phyloP scores from a whole-genome alignment of 495 filamentous ascomycete genomes.

The Penicillium dipodomyicola region DNA sequence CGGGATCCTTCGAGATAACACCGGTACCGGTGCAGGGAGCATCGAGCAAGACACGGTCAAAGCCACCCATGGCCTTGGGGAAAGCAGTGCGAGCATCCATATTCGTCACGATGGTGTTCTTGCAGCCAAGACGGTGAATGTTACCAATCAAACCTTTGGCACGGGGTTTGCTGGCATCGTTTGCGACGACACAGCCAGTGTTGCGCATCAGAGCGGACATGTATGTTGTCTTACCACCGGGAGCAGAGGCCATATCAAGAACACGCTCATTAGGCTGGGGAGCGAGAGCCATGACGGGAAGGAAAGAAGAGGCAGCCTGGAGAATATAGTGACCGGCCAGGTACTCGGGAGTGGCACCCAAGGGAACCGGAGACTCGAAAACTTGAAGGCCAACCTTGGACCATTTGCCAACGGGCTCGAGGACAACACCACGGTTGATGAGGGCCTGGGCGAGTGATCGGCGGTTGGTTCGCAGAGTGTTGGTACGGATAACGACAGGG shows the following conservation, averaged over 20 bases:
- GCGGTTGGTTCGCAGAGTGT: slow-evolving; percentile 89
- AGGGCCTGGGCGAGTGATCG: slow-evolving; percentile 88
- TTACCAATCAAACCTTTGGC: slow-evolving; percentile 97
- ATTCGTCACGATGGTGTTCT: slow-evolving; percentile 92
- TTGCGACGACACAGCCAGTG: slow-evolving; percentile 92
- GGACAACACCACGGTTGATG: slow-evolving; percentile 94
- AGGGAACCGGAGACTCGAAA: slow-evolving; percentile 88
- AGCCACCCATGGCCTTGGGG: slow-evolving; percentile 90
- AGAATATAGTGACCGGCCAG: slow-evolving; percentile 96
- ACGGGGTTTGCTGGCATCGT: slow-evolving; percentile 90
- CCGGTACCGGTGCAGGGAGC: slow-evolving; percentile 80
- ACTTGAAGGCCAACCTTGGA: slow-evolving; percentile 95
- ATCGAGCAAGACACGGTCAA: slow-evolving; percentile 80
- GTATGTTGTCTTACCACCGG: slow-evolving; percentile 96
- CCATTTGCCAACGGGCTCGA: slow-evolving; percentile 98
- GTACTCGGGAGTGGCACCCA: slow-evolving; percentile 98
- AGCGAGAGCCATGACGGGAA: slow-evolving; percentile 94
- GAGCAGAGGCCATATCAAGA: slow-evolving; percentile 95
- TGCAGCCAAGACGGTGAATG: slow-evolving; percentile 89
- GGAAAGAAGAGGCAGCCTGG: slow-evolving; percentile 94
- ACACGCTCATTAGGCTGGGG: slow-evolving; percentile 90
- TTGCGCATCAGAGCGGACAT: slow-evolving; percentile 98
- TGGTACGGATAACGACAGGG: slow-evolving; percentile 86
- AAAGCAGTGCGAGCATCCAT: slow-evolving; percentile 85
- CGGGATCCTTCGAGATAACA: slow-evolving; percentile 93